Percentiles rank a stretch among this genome's conserved stretches.
Evolutionary conservation across 2,329 filamentous ascomycete species (phyloP).

Genomic region (Xylaria multiplex): DNA sequence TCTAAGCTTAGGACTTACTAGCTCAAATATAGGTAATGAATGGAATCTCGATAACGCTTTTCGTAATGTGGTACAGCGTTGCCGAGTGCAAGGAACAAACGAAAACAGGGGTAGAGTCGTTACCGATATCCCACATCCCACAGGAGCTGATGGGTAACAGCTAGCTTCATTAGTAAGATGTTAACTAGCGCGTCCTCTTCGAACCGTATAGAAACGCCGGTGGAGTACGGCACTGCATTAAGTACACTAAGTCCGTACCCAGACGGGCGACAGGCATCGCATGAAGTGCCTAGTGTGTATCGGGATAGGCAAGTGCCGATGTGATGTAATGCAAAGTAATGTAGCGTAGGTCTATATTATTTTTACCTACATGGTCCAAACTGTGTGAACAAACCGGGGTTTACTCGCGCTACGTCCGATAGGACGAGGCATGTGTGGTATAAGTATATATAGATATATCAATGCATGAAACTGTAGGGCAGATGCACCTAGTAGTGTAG

Average conservation of each 20-base stretch:
- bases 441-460: background rate
- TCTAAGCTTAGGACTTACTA: background rate
- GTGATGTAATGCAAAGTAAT: background rate
- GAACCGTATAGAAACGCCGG: slow-evolving; percentile 20
- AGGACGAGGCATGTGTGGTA: too few relatives aligned
- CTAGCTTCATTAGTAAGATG: background rate
- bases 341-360: too few relatives aligned
- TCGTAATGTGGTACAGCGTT: background rate
- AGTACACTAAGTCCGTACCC: background rate
- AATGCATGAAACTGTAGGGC: background rate
- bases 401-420: background rate
- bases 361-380: too few relatives aligned
- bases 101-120: background rate
- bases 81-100: background rate
- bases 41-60: slow-evolving; percentile 24
- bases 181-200: background rate
- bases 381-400: background rate
- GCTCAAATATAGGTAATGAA: background rate
- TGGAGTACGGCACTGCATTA: slow-evolving; percentile 17
- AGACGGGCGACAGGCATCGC: too few relatives aligned
- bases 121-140: background rate
- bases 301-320: background rate
- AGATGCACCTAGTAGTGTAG: background rate
- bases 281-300: too few relatives aligned
- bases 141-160: background rate